Percentiles rank a stretch among this genome's conserved stretches.
phyloP scores from a whole-genome alignment of 768 basidiomycete species.

The Kwoniella dejecticola region DNA sequence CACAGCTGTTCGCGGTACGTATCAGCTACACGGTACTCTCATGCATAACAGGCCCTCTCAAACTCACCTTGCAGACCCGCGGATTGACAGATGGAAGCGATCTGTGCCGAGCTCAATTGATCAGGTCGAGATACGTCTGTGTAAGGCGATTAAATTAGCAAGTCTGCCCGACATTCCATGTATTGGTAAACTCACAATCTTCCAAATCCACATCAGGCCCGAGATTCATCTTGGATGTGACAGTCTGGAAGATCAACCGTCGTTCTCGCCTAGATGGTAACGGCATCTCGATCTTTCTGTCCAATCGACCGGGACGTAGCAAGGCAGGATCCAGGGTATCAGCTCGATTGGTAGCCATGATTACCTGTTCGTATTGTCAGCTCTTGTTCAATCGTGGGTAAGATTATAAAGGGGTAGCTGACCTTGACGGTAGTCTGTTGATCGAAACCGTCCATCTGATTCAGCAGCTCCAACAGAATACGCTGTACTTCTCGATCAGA shows the following conservation, averaged over 20 bases:
- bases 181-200: constrained; percentile 71
- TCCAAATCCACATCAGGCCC: constrained; percentile 97
- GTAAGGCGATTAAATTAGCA: too few relatives aligned
- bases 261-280: constrained; percentile 90
- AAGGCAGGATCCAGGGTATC: constrained; percentile 97
- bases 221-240: constrained; percentile 95
- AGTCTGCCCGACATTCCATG: too few relatives aligned
- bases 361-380: constrained; percentile 66
- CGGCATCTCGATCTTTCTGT: constrained; percentile 98
- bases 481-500: constrained; percentile 99
- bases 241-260: constrained; percentile 96
- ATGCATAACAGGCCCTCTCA: constrained; percentile 4
- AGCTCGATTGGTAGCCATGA: constrained; percentile 99
- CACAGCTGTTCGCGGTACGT: constrained; percentile 65
- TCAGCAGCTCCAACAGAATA: constrained; percentile 91
- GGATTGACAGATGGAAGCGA: constrained; percentile 91
- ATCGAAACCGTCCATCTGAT: constrained; percentile 99
- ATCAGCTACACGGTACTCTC: constrained; percentile 22
- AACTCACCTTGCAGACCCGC: constrained; percentile 87
- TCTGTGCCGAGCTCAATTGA: constrained; percentile 91
- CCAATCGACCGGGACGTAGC: constrained; percentile 93
- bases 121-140: constrained; percentile 97
- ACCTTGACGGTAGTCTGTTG: constrained; percentile 99
- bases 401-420: constrained; percentile 26
- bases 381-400: background rate